These are phyloP conservation scores for Cladosporium sp. DNA, from an alignment of 2,329 filamentous ascomycete genomes.

Conservation along the genomic window DNA sequence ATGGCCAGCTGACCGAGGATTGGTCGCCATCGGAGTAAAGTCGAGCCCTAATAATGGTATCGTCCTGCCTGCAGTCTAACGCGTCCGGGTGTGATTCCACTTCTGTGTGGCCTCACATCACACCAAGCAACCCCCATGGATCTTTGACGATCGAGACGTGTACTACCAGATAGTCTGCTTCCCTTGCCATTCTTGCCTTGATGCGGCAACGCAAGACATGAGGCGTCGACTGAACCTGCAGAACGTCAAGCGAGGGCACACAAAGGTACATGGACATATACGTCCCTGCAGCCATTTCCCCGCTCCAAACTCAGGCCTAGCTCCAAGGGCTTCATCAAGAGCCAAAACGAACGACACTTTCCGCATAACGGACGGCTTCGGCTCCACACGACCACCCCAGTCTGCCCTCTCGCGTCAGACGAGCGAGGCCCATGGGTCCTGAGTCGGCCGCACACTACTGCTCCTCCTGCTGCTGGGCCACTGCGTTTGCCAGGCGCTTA, in stretches of 20 bases:
- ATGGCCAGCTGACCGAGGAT: conserved; percentile 5
- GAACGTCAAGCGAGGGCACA: conserved; percentile 8
- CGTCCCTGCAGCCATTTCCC: conserved; percentile 9
- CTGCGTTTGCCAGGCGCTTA: conserved; percentile 4
- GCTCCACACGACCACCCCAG: conserved; percentile 10
- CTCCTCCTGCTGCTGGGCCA: background rate
- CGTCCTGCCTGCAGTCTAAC: too few relatives aligned
- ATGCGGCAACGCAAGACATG: too few relatives aligned
- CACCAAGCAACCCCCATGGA: too few relatives aligned
- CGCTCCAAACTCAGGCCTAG: conserved; percentile 6
- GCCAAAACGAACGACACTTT: conserved; percentile 10
- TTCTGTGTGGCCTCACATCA: too few relatives aligned
- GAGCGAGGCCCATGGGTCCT: conserved; percentile 3
- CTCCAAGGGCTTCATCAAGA: conserved; percentile 1
- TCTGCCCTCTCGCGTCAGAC: conserved; percentile 7
- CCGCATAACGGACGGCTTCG: conserved; percentile 4
- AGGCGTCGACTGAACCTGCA: background rate
- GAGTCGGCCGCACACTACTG: background rate
- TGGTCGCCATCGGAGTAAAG: background rate
- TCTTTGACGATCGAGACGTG: too few relatives aligned
- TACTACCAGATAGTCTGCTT: too few relatives aligned
- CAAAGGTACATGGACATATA: background rate
- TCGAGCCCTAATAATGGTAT: too few relatives aligned
- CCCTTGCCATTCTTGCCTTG: too few relatives aligned
- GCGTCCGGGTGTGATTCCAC: too few relatives aligned